Percentiles rank a stretch among this genome's conserved stretches.
Conservation (phyloP, 495 filamentous ascomycete species). For the Collariella sp. region DNA sequence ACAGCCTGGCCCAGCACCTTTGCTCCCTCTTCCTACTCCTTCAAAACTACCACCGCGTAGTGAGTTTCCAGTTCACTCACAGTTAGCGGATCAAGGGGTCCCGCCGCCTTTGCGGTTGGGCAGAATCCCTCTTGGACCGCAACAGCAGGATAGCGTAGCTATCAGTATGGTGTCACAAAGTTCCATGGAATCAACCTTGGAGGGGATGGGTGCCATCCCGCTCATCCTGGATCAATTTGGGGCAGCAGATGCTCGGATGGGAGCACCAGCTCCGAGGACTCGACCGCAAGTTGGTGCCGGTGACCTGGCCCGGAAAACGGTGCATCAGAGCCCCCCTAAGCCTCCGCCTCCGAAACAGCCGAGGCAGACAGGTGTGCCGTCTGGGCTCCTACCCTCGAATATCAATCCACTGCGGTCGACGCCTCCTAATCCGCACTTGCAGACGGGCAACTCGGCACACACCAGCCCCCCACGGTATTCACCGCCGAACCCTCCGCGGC, state of each 20-base stretch:
- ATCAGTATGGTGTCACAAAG: not conserved
- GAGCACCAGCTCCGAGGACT: not conserved
- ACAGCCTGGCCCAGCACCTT: slow-evolving; percentile 1
- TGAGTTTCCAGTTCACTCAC: not conserved
- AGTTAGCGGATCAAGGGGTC: not conserved
- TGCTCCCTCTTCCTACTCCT: not conserved
- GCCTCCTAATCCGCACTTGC: not conserved
- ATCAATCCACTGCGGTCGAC: not conserved
- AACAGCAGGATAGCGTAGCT: not conserved
- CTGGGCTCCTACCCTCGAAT: not conserved
- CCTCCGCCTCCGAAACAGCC: not conserved
- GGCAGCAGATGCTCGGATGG: not conserved
- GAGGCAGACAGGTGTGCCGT: not conserved
- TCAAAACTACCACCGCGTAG: not conserved
- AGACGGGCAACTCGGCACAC: no score
- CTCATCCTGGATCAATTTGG: not conserved
- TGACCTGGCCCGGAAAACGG: not conserved
- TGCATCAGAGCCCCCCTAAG: not conserved
- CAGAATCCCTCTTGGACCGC: not conserved
- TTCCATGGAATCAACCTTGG: not conserved
- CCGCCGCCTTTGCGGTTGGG: not conserved
- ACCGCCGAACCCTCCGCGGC: not conserved
- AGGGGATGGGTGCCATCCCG: not conserved
- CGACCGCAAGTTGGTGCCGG: not conserved
- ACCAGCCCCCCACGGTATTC: not conserved